Base-by-base conservation (phyloP, 768 basidiomycete species). In the Lactifluus piperatus region DNA sequence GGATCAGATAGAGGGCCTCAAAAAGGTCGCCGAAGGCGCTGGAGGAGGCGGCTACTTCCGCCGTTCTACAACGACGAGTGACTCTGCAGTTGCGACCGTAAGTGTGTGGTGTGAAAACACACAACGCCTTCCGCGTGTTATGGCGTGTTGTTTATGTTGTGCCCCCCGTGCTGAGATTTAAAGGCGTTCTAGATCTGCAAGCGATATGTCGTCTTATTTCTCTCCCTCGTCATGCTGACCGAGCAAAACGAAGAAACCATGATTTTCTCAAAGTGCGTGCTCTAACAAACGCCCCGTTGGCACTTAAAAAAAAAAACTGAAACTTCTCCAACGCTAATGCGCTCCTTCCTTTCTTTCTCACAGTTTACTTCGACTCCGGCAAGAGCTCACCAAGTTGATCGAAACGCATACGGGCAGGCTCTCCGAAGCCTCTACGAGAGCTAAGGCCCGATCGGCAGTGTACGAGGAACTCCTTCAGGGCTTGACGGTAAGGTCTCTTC, bases 191-290 rank as follows among this genome's bases (percentile, higher is more conserved):
- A 79, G 88, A 81, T 94, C 14, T 89, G 87, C 69, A 79, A 77
- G 51, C 82, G 84, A 57, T 99, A 98, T 70, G 77, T 86, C 14
- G 75, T 75, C 16, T 69, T 97, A 66, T 98, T 98, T 76, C 86
- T 84, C 60, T 83, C 87, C 2, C 83, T 94, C 62, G 83, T 94
- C 22, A 80, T 82, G 29, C 73, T 99, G 63, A 91, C 89, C 3
- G 81, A 80, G 39, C 86, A 89, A 60, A 86, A 84, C 43, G 92
- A 97, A 64, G 94, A 97, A 69, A 91, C 91, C 9, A 97, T 97
- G 94, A 88, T 98, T 48, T 97, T 97, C 68, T 83, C 88, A 24
- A 94, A 94, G 95, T 95, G 68, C 64, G 84, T 68, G 30, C n/a
- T n/a, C n/a, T n/a, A n/a, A n/a, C n/a, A n/a, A n/a, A n/a, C n/a